Base-by-base conservation (phyloP, 805 yeast species). In the Metschnikowia cerradonensis region DNA sequence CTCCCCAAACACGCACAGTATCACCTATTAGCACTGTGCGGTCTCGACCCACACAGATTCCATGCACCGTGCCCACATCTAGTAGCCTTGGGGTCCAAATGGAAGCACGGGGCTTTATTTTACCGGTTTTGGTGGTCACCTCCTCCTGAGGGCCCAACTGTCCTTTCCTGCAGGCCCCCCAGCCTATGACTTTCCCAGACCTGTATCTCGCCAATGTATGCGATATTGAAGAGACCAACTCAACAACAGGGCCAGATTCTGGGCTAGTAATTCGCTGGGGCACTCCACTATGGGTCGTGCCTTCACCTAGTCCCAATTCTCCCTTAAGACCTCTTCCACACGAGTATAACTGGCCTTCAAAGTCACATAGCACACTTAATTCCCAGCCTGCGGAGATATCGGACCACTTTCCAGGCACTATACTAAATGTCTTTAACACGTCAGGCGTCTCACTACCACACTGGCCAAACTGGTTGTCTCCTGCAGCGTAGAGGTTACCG, bases 321-420 rank as follows among this genome's bases (percentile, higher is more conserved):
- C 96, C 96, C 51, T 81, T 81, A 0, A 68, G 64, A 0, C 96
- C 96, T 4, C 52, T 34, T 0, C 97, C 97, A 54, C 81, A 70
- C 0, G 74, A 67, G 59, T 66, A 81, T 0, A 90, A 60, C 4
- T 66, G 66, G 47, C 75, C 70, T 0, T 63, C 45, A 0, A 38
- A 49, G 40, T 74, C 70, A 0, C 84, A 75, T 3, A 86, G 65
- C 0, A 86, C 66, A 0, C 86, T 75, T 59, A 73, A 88, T 53
- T 84, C 92, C 95, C 96, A 92, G 0, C 97, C 96, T 39, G 92
- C 84, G 3, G 82, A 72, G 1, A 81, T 75, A 48, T 75, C 71
- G 23, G 56, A 62, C 81, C 86, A 75, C 0, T 52, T 38, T 3
- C 64, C 57, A 14, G 61, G 60, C 31, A 60, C 48, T 34, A 37